These are phyloP conservation scores for Trifolium subterraneum DNA, from an alignment of 306 rosid genomes.

Conservation along the genomic window DNA sequence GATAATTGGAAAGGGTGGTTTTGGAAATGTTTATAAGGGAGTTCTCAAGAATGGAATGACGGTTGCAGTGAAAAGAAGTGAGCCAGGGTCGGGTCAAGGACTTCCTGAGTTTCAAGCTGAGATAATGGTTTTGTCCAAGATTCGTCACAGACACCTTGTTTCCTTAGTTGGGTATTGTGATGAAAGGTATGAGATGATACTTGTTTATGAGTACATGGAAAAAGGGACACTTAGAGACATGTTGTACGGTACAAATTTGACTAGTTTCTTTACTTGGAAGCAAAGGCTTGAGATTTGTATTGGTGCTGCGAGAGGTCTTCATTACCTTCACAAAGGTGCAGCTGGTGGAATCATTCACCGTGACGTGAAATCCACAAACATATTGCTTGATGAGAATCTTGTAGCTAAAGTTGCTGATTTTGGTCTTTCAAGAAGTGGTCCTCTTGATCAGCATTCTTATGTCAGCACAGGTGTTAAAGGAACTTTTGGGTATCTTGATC, in stretches of 20 bases:
- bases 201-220: constrained; percentile 61
- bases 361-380: constrained; percentile 63
- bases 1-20: constrained; percentile 59
- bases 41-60: constrained; percentile 45
- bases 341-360: constrained; percentile 63
- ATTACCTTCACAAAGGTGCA: constrained; percentile 62
- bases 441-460: constrained; percentile 45
- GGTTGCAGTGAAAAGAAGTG: constrained; percentile 61
- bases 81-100: constrained; percentile 59
- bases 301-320: constrained; percentile 59
- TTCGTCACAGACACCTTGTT: constrained; percentile 62
- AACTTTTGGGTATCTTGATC: constrained; percentile 65
- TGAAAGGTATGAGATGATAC: constrained; percentile 59
- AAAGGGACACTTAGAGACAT: constrained; percentile 58
- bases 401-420: constrained; percentile 66
- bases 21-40: constrained; percentile 59
- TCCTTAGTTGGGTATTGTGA: constrained; percentile 61
- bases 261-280: constrained; percentile 49
- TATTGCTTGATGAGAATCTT: constrained; percentile 55
- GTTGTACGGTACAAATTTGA: constrained; percentile 40
- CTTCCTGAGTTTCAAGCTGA: constrained; percentile 56
- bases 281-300: constrained; percentile 65
- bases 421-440: constrained; percentile 62
- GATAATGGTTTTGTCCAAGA: constrained; percentile 60
- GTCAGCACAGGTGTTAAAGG: constrained; percentile 57